Conservation (phyloP, 768 basidiomycete genomes). For the Lactarius indigo region DNA sequence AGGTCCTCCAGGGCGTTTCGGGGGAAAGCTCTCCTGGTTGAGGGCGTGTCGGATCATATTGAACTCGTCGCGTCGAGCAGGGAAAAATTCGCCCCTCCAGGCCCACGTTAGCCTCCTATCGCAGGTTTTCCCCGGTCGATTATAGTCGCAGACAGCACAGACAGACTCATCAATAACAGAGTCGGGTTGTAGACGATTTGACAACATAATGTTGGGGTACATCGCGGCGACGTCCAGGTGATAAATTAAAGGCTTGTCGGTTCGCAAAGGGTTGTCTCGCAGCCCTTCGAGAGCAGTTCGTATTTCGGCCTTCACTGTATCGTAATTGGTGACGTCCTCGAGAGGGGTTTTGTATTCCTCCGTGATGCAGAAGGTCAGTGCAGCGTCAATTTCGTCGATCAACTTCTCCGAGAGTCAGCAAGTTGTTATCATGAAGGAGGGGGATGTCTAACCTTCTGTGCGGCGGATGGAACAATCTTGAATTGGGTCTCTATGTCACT, state of each 20-base stretch:
- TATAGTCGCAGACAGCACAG: slow-evolving; percentile 98
- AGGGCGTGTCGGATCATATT: slow-evolving; percentile 99
- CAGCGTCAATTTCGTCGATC: slow-evolving; percentile 91
- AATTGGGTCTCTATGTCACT: slow-evolving; percentile 95
- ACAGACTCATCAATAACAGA: slow-evolving; percentile 95
- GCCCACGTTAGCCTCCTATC: slow-evolving; percentile 95
- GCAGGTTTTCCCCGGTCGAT: slow-evolving; percentile 92
- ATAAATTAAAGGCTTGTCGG: slow-evolving; percentile 94
- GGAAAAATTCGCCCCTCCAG: slow-evolving; percentile 98
- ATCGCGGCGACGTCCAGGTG: slow-evolving; percentile 99
- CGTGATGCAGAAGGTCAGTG: slow-evolving; percentile 81
- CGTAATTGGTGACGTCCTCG: slow-evolving; percentile 90
- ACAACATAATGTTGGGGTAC: slow-evolving; percentile 99
- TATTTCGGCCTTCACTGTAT: slow-evolving; percentile 83
- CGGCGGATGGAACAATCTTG: slow-evolving; percentile 86
- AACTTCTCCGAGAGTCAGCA: slow-evolving; percentile 47
- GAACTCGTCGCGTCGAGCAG: slow-evolving; percentile 93
- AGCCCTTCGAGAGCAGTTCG: slow-evolving; percentile 75
- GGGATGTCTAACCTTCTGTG: slow-evolving; percentile 60
- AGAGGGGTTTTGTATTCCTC: slow-evolving; percentile 80
- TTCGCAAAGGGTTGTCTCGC: slow-evolving; percentile 86
- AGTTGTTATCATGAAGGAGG: neutral
- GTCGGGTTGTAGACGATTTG: slow-evolving; percentile 96
- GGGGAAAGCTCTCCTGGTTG: slow-evolving; percentile 90
- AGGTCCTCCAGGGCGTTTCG: slow-evolving; percentile 68